Conservation (phyloP, 176 grass and related monocot species). For the Oryza punctata region DNA sequence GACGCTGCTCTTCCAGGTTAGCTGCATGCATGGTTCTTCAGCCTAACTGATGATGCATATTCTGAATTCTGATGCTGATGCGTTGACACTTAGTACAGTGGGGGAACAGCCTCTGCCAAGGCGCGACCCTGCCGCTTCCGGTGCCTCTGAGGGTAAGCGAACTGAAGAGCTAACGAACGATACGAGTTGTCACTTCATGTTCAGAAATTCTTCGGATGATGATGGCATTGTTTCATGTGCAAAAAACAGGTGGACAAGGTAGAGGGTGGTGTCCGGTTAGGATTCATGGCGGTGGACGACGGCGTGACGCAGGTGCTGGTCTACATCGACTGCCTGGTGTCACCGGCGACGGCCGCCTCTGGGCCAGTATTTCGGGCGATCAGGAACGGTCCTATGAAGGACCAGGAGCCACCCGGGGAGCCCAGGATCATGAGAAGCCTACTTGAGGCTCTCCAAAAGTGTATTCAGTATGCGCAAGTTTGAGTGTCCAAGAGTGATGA, state of each 20-base stretch:
- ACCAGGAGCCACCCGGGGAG: constrained; percentile 67
- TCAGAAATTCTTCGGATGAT: not conserved
- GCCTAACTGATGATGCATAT: not conserved
- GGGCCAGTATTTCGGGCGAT: constrained; percentile 66
- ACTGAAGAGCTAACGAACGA: not conserved
- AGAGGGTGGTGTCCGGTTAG: constrained; percentile 67
- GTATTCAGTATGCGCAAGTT: constrained; percentile 59
- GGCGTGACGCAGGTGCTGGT: constrained; percentile 59
- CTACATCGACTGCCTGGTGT: constrained; percentile 91
- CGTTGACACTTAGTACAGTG: constrained; percentile 51
- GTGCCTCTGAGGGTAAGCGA: constrained; percentile 79
- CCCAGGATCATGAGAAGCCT: constrained; percentile 91
- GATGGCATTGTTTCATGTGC: not conserved
- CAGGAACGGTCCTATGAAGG: constrained; percentile 76
- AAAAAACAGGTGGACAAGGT: constrained; percentile 84
- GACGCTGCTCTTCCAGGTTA: constrained; percentile 74
- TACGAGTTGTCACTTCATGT: not conserved
- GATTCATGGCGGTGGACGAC: constrained; percentile 59
- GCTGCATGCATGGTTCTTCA: not conserved
- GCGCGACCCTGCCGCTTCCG: constrained; percentile 82
- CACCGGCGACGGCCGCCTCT: constrained; percentile 44
- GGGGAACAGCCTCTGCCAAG: constrained; percentile 96
- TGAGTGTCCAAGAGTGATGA: constrained; percentile 21
- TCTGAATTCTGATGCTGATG: not conserved
- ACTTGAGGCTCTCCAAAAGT: constrained; percentile 80